Evolutionary conservation across 495 filamentous ascomycete species (phyloP), one percentile per base, ranked within the genome.

Genomic region (Trichoderma erinaceum): DNA sequence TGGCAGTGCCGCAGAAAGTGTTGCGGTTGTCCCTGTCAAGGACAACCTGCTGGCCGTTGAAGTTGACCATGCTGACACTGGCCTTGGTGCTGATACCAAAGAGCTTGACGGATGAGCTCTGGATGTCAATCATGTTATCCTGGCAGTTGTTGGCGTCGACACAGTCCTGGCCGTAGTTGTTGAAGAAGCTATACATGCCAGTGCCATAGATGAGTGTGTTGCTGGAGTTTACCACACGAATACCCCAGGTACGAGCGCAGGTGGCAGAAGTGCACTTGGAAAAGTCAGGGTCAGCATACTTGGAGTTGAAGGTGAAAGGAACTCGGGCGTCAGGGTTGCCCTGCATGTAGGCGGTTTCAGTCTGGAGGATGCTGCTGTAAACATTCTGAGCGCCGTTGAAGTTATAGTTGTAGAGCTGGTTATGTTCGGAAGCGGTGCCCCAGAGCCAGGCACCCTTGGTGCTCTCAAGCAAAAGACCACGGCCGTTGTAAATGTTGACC

Each of bases 321-420:
- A 79, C 79, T 18, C 89, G 82, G 2, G 92, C 86, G 69, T 85
- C 82, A 0, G 94, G 93, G 82, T 97, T 97, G 73, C 86, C 83
- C 78, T 96, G 92, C 82, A 88, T 93, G 81, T 98, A 97, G 15
- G 93, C 90, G 1, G 94, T 97, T 76, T 98, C 94, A 23, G 92
- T 89, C 78, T 98, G 94, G 71, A 96, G 94, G 46, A 91, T 79
- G 3, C 86, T 89, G 80, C 94, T 90, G 79, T 91, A 97, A 70
- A 96, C 81, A 75, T 94, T 90, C 75, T 88, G 81, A 1, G 93
- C 91, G 70, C 89, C 89, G 70, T 85, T 79, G 73, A 98, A 79
- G 75, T 97, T 89, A 79, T 96, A 97, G 77, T 86, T 85, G 86
- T 97, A 97, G 13, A 98, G 81, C 71, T 91, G 87, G 73, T 86